phyloP scores from a whole-genome alignment of 2,329 filamentous ascomycete genomes.

The Phymatotrichopsis omnivora region DNA sequence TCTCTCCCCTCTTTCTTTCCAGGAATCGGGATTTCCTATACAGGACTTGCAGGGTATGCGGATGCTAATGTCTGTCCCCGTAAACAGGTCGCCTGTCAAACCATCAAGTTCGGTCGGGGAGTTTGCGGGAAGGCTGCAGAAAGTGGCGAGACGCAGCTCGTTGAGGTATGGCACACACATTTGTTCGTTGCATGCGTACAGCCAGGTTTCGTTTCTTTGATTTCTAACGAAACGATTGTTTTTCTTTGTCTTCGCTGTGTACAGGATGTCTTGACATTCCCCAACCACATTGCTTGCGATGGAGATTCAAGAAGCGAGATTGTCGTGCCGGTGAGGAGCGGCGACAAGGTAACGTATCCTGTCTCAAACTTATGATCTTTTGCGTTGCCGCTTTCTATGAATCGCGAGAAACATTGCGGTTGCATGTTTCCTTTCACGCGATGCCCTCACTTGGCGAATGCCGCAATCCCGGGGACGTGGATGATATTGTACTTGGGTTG shows the following conservation, averaged over 20 bases:
- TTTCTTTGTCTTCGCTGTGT: conserved; percentile 33
- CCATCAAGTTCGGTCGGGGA: conserved; percentile 60
- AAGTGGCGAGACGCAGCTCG: conserved; percentile 51
- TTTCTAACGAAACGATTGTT: conserved; percentile 7
- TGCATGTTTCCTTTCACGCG: too few species aligned
- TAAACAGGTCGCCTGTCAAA: conserved; percentile 56
- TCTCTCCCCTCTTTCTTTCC: neutral
- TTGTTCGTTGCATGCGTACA: neutral
- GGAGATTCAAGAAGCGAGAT: conserved; percentile 67
- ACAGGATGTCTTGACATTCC: conserved; percentile 61
- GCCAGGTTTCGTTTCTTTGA: too few species aligned
- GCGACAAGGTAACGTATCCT: conserved; percentile 38
- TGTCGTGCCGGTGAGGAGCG: conserved; percentile 59
- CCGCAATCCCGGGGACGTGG: conserved; percentile 4
- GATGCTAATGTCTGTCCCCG: conserved; percentile 6
- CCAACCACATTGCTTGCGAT: conserved; percentile 75
- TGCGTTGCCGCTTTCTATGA: too few species aligned
- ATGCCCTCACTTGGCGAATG: too few species aligned
- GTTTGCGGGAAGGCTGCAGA: conserved; percentile 65
- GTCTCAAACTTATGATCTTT: conserved; percentile 7
- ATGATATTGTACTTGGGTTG: too few species aligned
- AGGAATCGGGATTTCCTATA: neutral
- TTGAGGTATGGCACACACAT: conserved; percentile 29
- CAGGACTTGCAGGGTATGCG: neutral
- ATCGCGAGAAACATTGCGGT: too few species aligned